Evolutionary conservation across 306 rosid genomes (phyloP), one percentile per base, ranked within the genome.

Genomic region (Dalbergia cultrata): DNA sequence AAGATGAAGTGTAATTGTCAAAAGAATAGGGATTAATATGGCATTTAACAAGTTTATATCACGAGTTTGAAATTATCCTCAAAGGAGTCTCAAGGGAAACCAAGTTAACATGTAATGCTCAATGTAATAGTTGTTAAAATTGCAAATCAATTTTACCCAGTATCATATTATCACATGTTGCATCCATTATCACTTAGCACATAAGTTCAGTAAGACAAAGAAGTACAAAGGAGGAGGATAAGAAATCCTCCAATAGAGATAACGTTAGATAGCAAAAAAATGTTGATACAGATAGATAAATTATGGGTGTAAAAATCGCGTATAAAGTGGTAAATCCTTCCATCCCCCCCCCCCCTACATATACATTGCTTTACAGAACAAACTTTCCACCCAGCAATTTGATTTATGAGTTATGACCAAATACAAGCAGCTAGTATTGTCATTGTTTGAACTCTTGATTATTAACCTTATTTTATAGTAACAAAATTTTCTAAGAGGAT

Each of bases 141-240:
- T 56, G 65, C n/a, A 56, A 35, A 72, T 56, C 35, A 54, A 11
- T 54, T 54, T 13, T 14, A 49, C 16, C 9, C 50, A 18, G 43
- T 2, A 34, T 49, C 59, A 69, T 16, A 5, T 44, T 44, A 67
- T 67, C 37, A 18, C 9, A 59, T 59, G 26, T 22, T 59, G 35
- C 13, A 58, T 21, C 58, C 58, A 16, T 5, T 58, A 21, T 59
- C 65, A 59, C 9, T 13, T 16, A 37, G 67, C 67, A 61, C 43
- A 22, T 39, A 2, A 75, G 41, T 67, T 67, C 39, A 81, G 59
- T 49, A 50, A 10, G 14, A 52, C 18, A 70, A 9, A 49, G 63
- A 34, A 34, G 49, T 22, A 31, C 60, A 70, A 47, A 70, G 67
- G 49, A 43, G 49, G 75, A 70, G 18, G 63, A 50, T 31, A 70